Percentiles rank a stretch among this genome's conserved stretches.
Evolutionary conservation across 2,329 filamentous ascomycete genomes (phyloP).

Genomic region (Fusarium virguliforme): DNA sequence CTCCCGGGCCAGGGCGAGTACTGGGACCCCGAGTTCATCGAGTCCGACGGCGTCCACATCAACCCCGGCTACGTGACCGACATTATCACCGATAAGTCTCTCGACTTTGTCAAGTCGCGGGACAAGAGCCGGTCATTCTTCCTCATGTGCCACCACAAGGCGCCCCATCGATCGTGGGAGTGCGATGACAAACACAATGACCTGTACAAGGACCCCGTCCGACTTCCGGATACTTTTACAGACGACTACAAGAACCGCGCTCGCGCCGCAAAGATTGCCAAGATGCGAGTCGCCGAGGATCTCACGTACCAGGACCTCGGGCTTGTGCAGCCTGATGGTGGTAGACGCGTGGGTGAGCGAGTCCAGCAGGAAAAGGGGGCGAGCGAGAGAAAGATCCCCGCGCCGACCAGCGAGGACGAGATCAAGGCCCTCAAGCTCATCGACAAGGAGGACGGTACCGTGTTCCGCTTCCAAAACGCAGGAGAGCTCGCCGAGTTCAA

Average conservation of each 20-base stretch:
- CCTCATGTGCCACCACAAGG: slow-evolving; percentile 72
- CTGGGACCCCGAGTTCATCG: slow-evolving; percentile 66
- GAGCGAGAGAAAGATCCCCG: slow-evolving; percentile 50
- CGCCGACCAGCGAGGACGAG: slow-evolving; percentile 27
- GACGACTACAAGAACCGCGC: slow-evolving; percentile 71
- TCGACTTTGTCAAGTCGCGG: slow-evolving; percentile 59
- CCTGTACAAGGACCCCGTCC: slow-evolving; percentile 64
- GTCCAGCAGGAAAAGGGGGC: slow-evolving; percentile 50
- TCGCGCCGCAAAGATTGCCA: slow-evolving; percentile 64
- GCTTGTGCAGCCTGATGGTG: slow-evolving; percentile 67
- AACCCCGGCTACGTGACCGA: slow-evolving; percentile 66
- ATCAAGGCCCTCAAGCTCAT: slow-evolving; percentile 55
- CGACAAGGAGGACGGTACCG: slow-evolving; percentile 62
- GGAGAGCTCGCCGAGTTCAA: slow-evolving; percentile 68
- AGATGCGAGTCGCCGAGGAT: slow-evolving; percentile 68
- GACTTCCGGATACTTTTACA: slow-evolving; percentile 67
- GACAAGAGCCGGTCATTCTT: slow-evolving; percentile 64
- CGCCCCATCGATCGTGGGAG: slow-evolving; percentile 69
- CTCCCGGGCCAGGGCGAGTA: slow-evolving; percentile 68
- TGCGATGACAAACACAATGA: slow-evolving; percentile 64
- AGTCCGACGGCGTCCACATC: slow-evolving; percentile 53
- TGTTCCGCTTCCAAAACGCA: slow-evolving; percentile 62
- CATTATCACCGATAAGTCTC: slow-evolving; percentile 66
- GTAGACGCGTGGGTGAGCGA: slow-evolving; percentile 57
- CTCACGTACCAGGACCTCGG: slow-evolving; percentile 68